Percentiles rank a stretch among this genome's conserved stretches.
Evolutionary conservation across 2,329 filamentous ascomycete genomes (phyloP).

Genomic region (Thyridium curvatum): DNA sequence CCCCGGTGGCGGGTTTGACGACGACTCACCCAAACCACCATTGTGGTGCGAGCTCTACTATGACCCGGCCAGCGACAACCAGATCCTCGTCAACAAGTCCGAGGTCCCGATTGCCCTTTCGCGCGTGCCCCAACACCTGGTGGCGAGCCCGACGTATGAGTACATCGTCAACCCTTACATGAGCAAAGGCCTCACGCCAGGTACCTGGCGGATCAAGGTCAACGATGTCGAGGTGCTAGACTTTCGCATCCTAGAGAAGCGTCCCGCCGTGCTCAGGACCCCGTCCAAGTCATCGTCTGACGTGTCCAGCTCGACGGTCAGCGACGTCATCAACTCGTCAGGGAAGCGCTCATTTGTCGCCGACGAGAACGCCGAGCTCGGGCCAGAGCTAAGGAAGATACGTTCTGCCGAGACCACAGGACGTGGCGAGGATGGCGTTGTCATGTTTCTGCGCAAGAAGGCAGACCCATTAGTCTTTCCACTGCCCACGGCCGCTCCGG

Average conservation of each 20-base stretch:
- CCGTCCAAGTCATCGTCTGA: slow-evolving; percentile 22
- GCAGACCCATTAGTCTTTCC: slow-evolving; percentile 46
- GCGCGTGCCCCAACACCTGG: slow-evolving; percentile 33
- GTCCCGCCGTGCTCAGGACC: slow-evolving; percentile 27
- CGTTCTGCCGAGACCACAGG: slow-evolving; percentile 23
- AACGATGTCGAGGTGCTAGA: slow-evolving; percentile 44
- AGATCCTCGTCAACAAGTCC: slow-evolving; percentile 50
- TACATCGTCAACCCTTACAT: slow-evolving; percentile 32
- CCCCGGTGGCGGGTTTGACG: slow-evolving; percentile 32
- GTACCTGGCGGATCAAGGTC: slow-evolving; percentile 51
- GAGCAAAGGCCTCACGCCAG: slow-evolving; percentile 42
- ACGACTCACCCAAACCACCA: slow-evolving; percentile 35
- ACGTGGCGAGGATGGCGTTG: slow-evolving; percentile 40
- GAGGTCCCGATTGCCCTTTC: slow-evolving; percentile 46
- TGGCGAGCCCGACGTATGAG: slow-evolving; percentile 23
- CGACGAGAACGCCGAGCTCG: slow-evolving; percentile 30
- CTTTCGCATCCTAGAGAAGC: slow-evolving; percentile 52
- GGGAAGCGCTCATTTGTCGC: slow-evolving; percentile 43
- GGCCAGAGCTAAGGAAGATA: slow-evolving; percentile 32
- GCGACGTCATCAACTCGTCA: slow-evolving; percentile 33
- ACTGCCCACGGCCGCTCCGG: slow-evolving; percentile 37
- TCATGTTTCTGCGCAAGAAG: slow-evolving; percentile 46
- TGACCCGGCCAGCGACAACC: slow-evolving; percentile 51
- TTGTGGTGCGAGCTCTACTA: slow-evolving; percentile 58
- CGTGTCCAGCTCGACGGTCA: slow-evolving; percentile 9